These are phyloP conservation scores for Juncus inflexus DNA, from an alignment of 176 grass and related monocot genomes.

Conservation along the genomic window DNA sequence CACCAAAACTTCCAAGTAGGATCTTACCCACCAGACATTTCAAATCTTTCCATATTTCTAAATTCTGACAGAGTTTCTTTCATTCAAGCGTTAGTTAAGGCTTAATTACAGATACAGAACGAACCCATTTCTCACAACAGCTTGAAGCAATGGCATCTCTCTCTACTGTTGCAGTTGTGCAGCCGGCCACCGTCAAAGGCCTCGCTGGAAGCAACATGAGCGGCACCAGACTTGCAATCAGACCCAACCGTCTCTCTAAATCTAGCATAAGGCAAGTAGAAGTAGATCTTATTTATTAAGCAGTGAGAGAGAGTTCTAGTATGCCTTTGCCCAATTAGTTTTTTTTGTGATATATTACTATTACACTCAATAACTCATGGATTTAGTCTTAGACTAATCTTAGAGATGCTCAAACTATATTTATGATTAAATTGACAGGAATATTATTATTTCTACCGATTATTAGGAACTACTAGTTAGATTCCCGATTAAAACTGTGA, in stretches of 20 bases:
- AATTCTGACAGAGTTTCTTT: constrained; percentile 26
- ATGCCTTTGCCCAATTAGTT: too few relatives aligned
- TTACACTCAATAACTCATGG: too few relatives aligned
- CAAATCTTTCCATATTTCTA: constrained; percentile 33
- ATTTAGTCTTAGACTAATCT: too few relatives aligned
- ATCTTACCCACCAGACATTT: constrained; percentile 29
- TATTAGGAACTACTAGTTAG: too few relatives aligned
- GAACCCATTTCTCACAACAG: neutral
- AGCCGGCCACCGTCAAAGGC: constrained; percentile 68
- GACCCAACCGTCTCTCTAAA: constrained; percentile 40
- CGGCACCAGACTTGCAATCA: constrained; percentile 56
- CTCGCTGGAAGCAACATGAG: constrained; percentile 77
- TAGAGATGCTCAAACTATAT: too few relatives aligned
- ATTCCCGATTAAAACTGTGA: too few relatives aligned
- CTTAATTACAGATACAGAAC: neutral
- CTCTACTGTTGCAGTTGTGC: constrained; percentile 52
- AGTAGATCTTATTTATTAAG: neutral
- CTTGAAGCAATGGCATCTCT: constrained; percentile 67
- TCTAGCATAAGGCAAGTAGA: constrained; percentile 39
- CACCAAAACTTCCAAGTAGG: constrained; percentile 10
- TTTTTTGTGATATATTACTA: too few relatives aligned
- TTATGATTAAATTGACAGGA: too few relatives aligned
- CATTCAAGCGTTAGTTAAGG: neutral
- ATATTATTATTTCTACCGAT: too few relatives aligned
- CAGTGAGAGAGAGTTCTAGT: too few relatives aligned